phyloP scores from a whole-genome alignment of 2,329 filamentous ascomycete genomes.

The Cercospora zeae-maydis region DNA sequence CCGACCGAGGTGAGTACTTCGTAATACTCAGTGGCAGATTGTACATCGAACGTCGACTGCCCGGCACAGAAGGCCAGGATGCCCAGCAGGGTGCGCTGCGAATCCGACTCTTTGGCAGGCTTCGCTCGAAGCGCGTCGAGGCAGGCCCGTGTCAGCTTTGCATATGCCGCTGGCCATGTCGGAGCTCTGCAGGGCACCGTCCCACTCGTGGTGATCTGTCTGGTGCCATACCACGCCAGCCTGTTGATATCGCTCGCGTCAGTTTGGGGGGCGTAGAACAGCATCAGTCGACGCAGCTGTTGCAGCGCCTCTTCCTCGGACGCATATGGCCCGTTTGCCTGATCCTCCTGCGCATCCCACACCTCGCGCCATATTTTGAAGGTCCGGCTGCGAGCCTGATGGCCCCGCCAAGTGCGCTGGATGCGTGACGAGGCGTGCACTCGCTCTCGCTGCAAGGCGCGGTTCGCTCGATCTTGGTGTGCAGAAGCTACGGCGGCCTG shows the following conservation, averaged over 20 bases:
- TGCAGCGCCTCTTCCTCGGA: slow-evolving; percentile 40
- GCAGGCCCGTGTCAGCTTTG: slow-evolving; percentile 41
- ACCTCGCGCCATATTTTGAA: slow-evolving; percentile 55
- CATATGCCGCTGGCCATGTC: slow-evolving; percentile 43
- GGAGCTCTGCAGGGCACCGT: slow-evolving; percentile 28
- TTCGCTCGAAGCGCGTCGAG: slow-evolving; percentile 22
- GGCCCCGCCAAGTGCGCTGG: slow-evolving; percentile 79
- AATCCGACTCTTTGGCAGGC: slow-evolving; percentile 21
- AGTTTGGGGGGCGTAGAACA: slow-evolving; percentile 41
- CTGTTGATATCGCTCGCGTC: slow-evolving; percentile 39
- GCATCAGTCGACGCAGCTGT: slow-evolving; percentile 44
- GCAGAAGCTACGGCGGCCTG: slow-evolving; percentile 79
- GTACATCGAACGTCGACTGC: slow-evolving; percentile 18
- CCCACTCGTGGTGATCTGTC: slow-evolving; percentile 36
- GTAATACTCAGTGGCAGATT: slow-evolving; percentile 33
- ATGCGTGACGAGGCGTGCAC: slow-evolving; percentile 69
- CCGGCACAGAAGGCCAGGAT: slow-evolving; percentile 40
- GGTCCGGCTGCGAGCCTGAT: slow-evolving; percentile 59
- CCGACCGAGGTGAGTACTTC: slow-evolving; percentile 28
- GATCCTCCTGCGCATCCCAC: slow-evolving; percentile 56
- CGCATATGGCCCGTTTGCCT: slow-evolving; percentile 37
- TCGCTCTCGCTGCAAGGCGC: slow-evolving; percentile 76
- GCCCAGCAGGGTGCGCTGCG: slow-evolving; percentile 26
- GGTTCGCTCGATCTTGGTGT: slow-evolving; percentile 75
- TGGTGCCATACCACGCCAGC: slow-evolving; percentile 40